Percentiles rank a stretch among this genome's conserved stretches.
phyloP scores from a whole-genome alignment of 257 asterid genomes.

The Rubia yunnanensis region DNA sequence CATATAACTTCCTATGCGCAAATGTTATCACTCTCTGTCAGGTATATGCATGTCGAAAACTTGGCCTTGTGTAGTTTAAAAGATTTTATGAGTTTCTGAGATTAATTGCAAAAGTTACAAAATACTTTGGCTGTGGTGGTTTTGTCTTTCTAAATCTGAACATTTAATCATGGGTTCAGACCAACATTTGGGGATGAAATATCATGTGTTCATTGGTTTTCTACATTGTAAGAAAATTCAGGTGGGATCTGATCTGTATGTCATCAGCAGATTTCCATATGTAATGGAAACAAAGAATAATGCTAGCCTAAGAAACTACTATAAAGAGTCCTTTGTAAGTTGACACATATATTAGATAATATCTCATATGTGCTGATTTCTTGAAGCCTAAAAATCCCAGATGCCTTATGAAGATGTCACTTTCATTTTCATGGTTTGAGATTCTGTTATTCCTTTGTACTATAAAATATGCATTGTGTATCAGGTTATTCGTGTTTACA shows the following conservation, averaged over 20 bases:
- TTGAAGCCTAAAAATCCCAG: neutral
- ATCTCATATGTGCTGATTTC: neutral
- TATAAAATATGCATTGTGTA: too few species aligned
- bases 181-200: too few species aligned
- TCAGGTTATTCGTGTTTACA: neutral
- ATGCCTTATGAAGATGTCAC: neutral
- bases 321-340: neutral
- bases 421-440: neutral
- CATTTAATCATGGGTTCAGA: too few species aligned
- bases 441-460: conserved; percentile 5
- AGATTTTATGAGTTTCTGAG: too few species aligned
- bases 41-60: too few species aligned
- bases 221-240: too few species aligned
- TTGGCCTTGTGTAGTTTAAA: too few species aligned
- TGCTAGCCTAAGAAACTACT: neutral
- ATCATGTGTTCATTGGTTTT: neutral
- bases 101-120: too few species aligned
- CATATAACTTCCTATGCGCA: too few species aligned
- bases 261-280: conserved; percentile 1
- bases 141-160: too few species aligned
- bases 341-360: neutral
- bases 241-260: neutral
- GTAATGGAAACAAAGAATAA: neutral
- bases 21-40: too few species aligned
- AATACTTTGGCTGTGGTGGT: too few species aligned